These are phyloP conservation scores for Mangifera indica DNA, from an alignment of 345 rosid genomes.

Conservation along the genomic window DNA sequence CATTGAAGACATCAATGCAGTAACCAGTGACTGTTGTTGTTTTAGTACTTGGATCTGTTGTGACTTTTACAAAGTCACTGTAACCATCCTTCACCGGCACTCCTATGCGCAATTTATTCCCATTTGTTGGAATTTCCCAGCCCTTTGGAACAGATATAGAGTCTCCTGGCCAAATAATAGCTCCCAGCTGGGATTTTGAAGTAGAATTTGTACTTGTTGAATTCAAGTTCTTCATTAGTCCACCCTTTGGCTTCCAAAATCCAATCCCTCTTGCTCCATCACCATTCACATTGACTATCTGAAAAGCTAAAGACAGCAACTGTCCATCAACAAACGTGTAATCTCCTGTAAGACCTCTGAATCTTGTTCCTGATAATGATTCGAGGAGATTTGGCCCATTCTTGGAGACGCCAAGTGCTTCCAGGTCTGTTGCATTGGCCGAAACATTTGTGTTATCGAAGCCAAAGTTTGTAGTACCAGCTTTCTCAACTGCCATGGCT, in stretches of 20 bases:
- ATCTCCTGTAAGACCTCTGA: conserved; percentile 46
- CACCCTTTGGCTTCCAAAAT: conserved; percentile 43
- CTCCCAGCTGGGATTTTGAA: conserved; percentile 23
- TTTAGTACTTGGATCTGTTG: conserved; percentile 23
- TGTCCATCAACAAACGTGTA: conserved; percentile 35
- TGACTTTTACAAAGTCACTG: conserved; percentile 38
- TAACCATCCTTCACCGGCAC: conserved; percentile 43
- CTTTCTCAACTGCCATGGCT: conserved; percentile 52
- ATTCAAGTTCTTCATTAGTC: conserved; percentile 30
- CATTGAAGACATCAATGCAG: conserved; percentile 44
- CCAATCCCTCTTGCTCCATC: conserved; percentile 35
- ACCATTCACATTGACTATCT: conserved; percentile 44
- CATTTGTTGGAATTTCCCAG: conserved; percentile 50
- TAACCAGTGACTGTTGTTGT: conserved; percentile 25
- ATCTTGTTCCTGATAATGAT: conserved; percentile 29
- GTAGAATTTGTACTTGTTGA: conserved; percentile 22
- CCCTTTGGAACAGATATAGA: conserved; percentile 36
- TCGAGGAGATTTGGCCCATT: conserved; percentile 39
- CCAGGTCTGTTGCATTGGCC: conserved; percentile 32
- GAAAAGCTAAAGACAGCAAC: conserved; percentile 30
- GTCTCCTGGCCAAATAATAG: conserved; percentile 46
- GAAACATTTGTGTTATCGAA: conserved; percentile 23
- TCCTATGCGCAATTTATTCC: conserved; percentile 39
- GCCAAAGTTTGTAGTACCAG: conserved; percentile 18
- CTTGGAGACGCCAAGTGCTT: conserved; percentile 37